phyloP scores from a whole-genome alignment of 176 grass and related monocot genomes.

The Aechmea fasciata region DNA sequence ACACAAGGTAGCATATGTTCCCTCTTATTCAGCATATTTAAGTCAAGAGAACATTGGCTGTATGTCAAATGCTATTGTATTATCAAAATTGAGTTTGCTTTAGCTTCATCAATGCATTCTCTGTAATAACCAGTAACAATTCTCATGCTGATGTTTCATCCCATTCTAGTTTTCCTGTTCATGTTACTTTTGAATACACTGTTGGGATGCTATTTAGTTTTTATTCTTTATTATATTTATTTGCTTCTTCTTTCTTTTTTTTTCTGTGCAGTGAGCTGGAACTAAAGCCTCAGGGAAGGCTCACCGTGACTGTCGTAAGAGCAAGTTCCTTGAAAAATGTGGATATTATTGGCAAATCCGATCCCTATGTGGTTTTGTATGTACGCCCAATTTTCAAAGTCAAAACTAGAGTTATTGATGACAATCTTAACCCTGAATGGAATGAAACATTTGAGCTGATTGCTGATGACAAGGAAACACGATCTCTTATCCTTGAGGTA shows the following conservation, averaged over 20 bases:
- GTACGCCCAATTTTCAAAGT: conserved; percentile 83
- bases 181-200: not conserved
- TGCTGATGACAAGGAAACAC: conserved; percentile 95
- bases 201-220: not conserved
- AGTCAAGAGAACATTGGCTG: too few relatives aligned
- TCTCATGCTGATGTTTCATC: not conserved
- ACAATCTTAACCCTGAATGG: conserved; percentile 90
- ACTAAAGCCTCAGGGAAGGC: conserved; percentile 80
- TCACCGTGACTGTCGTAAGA: conserved; percentile 63
- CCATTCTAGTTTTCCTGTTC: not conserved
- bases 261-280: conserved; percentile 55
- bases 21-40: not conserved
- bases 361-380: conserved; percentile 83
- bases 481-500: conserved; percentile 86
- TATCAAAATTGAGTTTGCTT: not conserved
- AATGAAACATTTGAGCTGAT: conserved; percentile 77
- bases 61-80: not conserved
- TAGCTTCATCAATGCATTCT: not conserved
- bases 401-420: conserved; percentile 73
- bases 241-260: not conserved
- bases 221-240: not conserved
- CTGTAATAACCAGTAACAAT: not conserved
- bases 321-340: conserved; percentile 64
- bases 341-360: conserved; percentile 91
- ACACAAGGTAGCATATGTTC: conserved; percentile 44